phyloP scores from a whole-genome alignment of 2,329 filamentous ascomycete species.

The Rutstroemia sp. region DNA sequence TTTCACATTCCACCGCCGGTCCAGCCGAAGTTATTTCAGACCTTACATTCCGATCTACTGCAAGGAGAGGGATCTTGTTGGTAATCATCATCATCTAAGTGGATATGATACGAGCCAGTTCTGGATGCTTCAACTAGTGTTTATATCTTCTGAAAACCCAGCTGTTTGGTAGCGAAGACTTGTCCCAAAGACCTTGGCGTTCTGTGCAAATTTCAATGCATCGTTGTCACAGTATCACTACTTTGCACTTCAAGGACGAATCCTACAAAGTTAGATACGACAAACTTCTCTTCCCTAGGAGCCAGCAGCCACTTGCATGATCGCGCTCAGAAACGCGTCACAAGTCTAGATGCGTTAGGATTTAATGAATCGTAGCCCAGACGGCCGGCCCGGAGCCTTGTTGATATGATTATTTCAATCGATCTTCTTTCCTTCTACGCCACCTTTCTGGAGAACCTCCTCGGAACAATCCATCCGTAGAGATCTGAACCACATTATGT shows the following conservation, averaged over 20 bases:
- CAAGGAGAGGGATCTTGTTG: too few relatives aligned
- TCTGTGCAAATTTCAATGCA: neutral
- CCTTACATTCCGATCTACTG: neutral
- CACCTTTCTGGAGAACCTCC: neutral
- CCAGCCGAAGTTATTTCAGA: neutral
- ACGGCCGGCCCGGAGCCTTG: too few relatives aligned
- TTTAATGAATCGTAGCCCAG: too few relatives aligned
- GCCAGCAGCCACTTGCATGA: too few relatives aligned
- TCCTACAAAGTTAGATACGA: too few relatives aligned
- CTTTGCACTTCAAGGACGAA: neutral
- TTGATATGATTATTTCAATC: neutral
- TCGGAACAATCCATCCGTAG: neutral
- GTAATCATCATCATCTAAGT: neutral
- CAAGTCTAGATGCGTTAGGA: too few relatives aligned
- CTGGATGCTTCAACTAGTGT: too few relatives aligned
- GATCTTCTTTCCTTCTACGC: slow-evolving; percentile 1
- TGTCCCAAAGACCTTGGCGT: neutral
- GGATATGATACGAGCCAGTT: neutral
- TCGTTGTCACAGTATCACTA: too few relatives aligned
- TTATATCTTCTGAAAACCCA: neutral
- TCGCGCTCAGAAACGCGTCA: too few relatives aligned
- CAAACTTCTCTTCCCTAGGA: too few relatives aligned
- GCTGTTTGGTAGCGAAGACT: neutral
- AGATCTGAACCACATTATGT: neutral
- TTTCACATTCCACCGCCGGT: neutral